Conservation (phyloP, 2,329 filamentous ascomycete species). For the Myriosclerotinia curreyana region DNA sequence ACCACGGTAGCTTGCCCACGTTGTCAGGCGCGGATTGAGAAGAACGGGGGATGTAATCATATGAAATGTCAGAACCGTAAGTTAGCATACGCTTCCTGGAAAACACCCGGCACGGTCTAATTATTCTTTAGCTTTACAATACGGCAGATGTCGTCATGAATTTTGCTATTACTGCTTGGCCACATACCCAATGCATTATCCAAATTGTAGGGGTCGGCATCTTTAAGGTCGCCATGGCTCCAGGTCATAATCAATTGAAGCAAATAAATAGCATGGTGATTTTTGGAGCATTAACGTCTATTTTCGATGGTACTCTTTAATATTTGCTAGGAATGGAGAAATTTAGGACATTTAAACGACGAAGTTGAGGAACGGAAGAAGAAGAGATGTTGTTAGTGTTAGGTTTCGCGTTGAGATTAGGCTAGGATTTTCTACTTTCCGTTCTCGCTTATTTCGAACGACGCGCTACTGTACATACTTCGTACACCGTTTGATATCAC, state of each 20-base stretch:
- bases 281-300: not conserved
- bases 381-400: too few species aligned
- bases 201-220: not conserved
- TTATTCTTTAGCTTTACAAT: not conserved
- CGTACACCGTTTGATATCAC: not conserved
- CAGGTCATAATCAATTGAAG: not conserved
- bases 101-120: not conserved
- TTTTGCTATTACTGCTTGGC: not conserved
- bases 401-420: too few species aligned
- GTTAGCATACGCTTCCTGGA: not conserved
- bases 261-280: too few species aligned
- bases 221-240: not conserved
- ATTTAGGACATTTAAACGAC: too few species aligned
- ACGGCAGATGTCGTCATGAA: not conserved
- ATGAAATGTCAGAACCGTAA: not conserved
- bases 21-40: not conserved
- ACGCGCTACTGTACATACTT: too few species aligned
- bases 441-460: too few species aligned
- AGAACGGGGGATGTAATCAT: not conserved
- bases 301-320: too few species aligned
- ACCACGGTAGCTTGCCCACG: not conserved
- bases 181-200: not conserved
- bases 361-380: too few species aligned
- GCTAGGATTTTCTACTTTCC: too few species aligned
- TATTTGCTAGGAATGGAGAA: not conserved